Percentiles rank a stretch among this genome's conserved stretches.
These are phyloP conservation scores for Phaeoacremonium minimum DNA, from an alignment of 2,329 filamentous ascomycete genomes.

Conservation along the genomic window DNA sequence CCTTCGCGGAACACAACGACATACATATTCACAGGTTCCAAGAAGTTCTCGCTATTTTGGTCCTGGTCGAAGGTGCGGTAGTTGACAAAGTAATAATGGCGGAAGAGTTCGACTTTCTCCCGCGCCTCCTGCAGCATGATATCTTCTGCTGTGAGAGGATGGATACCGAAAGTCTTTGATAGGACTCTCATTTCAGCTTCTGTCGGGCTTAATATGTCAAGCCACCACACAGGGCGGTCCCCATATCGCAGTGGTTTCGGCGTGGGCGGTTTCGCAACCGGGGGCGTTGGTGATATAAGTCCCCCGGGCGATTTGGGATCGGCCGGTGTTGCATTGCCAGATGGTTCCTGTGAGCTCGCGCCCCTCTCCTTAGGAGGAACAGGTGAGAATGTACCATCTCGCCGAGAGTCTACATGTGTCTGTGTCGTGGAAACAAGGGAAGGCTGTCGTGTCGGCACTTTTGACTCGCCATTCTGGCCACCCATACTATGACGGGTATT, in stretches of 20 bases:
- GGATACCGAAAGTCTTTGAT: constrained; percentile 89
- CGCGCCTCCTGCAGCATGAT: constrained; percentile 97
- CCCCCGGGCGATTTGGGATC: constrained; percentile 30
- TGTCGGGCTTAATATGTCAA: constrained; percentile 86
- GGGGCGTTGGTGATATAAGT: constrained; percentile 8
- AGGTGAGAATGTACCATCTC: constrained; percentile 22
- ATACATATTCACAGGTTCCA: constrained; percentile 97
- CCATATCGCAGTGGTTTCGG: constrained; percentile 51
- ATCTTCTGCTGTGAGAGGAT: constrained; percentile 91
- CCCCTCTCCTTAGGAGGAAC: constrained; percentile 2
- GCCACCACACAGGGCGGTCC: constrained; percentile 91
- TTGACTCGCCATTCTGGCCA: constrained; percentile 11
- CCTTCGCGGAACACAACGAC: constrained; percentile 95
- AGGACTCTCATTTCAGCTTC: constrained; percentile 95
- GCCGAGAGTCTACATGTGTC: constrained; percentile 16
- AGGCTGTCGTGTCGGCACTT: constrained; percentile 7
- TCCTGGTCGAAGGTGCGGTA: constrained; percentile 98
- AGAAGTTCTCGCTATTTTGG: constrained; percentile 78
- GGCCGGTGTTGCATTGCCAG: constrained; percentile 43
- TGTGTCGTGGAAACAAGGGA: constrained; percentile 21
- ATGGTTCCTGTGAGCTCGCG: constrained; percentile 28
- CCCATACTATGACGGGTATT: constrained; percentile 13
- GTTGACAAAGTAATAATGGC: constrained; percentile 97
- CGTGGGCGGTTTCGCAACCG: constrained; percentile 18
- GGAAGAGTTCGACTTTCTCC: constrained; percentile 96